phyloP scores from a whole-genome alignment of 83 land plant genomes.

The Picea abies region DNA sequence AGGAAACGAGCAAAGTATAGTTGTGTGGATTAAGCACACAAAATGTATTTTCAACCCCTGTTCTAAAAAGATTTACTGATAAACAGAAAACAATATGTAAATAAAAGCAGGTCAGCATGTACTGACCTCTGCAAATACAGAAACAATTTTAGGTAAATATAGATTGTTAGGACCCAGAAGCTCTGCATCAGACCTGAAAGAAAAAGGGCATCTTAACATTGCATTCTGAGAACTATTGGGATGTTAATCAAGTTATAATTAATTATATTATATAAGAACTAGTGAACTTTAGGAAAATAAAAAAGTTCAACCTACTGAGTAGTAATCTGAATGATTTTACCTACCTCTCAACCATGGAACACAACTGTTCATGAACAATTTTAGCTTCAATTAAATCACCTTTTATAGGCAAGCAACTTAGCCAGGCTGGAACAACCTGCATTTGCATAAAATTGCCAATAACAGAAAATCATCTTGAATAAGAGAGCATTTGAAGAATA shows the following conservation, averaged over 20 bases:
- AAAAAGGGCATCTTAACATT: neutral
- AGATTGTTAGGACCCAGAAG: conserved; percentile 90
- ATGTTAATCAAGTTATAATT: neutral
- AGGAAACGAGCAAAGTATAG: neutral
- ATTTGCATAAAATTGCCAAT: neutral
- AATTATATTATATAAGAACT: neutral
- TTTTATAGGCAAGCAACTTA: conserved; percentile 86
- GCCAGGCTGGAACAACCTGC: conserved; percentile 96
- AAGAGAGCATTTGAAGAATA: neutral
- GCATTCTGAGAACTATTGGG: neutral
- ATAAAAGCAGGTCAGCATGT: too few species aligned
- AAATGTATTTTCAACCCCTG: neutral
- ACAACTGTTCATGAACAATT: conserved; percentile 92
- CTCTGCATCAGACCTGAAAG: conserved; percentile 79
- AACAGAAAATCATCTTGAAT: neutral
- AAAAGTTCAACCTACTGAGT: neutral
- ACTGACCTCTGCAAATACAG: conserved; percentile 94
- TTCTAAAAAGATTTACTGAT: too few species aligned
- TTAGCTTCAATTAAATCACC: conserved; percentile 92
- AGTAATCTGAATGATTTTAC: neutral
- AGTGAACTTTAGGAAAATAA: neutral
- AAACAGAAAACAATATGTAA: neutral
- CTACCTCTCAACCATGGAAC: conserved; percentile 96
- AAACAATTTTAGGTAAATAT: conserved; percentile 87
- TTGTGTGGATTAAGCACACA: neutral